Evolutionary conservation across 208 protist species (phyloP), one percentile per base, ranked within the genome.

Genomic region (Leishmania gerbilli): DNA sequence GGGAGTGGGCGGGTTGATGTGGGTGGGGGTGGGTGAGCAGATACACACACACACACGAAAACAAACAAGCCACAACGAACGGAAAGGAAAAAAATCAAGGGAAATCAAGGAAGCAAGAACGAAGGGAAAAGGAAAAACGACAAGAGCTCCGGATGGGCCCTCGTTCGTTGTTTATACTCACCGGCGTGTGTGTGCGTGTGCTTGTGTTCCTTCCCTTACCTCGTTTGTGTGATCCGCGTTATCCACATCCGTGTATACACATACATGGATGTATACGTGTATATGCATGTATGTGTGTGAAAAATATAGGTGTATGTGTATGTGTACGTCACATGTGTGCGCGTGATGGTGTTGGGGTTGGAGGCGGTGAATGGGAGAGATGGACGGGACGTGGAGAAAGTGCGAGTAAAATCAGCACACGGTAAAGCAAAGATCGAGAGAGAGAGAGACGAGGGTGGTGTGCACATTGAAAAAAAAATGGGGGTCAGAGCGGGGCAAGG

Each of bases 41-140:
- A 8, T 0, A 21, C 78, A 77, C 64, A 65, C 11, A 74, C 34
- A 87, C 65, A 76, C 49, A 21, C 37, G 45, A 75, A 75, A 74
- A 56, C 40, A 31, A n/a, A 68, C 40, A 21, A n/a, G n/a, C 3
- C 37, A 85, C 76, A 40, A 84, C 65, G 9, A 79, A 40, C 56
- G 37, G 15, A 75, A 45, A 42, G 17, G 17, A 47, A 45, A 47
- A 42, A 71, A 24, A 72, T 34, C 40, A 69, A 64, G 31, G 45
- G 42, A 78, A 79, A 42, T 17, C 15, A 13, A 45, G 0, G 37
- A 71, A 71, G 65, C 21, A 71, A 45, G n/a, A 37, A 49, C 13
- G 45, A 45, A 71, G 6, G 34, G 21, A 34, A 64, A 64, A 13
- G 8, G 9, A 13, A 24, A 31, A 64, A 17, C 9, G 19, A 31